Base-by-base conservation (phyloP, 2,329 filamentous ascomycete species). In the Aspergillus ustus region DNA sequence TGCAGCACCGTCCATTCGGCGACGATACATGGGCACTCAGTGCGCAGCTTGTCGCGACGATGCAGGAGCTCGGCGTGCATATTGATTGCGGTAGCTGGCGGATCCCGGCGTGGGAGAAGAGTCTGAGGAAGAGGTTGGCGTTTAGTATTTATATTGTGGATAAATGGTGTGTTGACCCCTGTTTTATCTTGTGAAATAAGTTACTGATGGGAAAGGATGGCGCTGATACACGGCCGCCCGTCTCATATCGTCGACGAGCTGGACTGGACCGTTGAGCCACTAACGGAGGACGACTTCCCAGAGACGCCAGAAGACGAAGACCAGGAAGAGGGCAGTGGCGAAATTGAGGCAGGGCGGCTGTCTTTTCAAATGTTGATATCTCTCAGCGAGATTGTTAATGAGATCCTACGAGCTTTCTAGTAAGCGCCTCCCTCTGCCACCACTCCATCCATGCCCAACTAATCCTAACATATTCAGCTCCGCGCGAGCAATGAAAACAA, bases 371-470 rank as follows among this genome's bases (percentile, higher is more conserved):
- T 54, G 52, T 29, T 54, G 15, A 54, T 54, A 13, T 54, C 52
- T 19, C 37, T 54, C 20, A 54, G 52, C 22, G 37, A 54, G 17
- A 54, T 45, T n/a, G 52, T 54, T 5, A 54, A 54, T 22, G 52
- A 54, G 52, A 54, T 54, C 34, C 37, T 54, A 11, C 52, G 52
- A 29, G 52, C 52, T 7, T 54, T 54, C 40, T 54, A 54, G 52
- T 54, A n/a, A 31, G 52, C 15, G 34, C 11, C n/a, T n/a, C n/a
- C n/a, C n/a, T n/a, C n/a, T n/a, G n/a, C n/a, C n/a, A n/a, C n/a
- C n/a, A n/a, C n/a, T n/a, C n/a, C n/a, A n/a, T n/a, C n/a, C n/a
- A n/a, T n/a, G n/a, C n/a, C n/a, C n/a, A n/a, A n/a, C n/a, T n/a
- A n/a, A n/a, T n/a, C n/a, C n/a, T n/a, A n/a, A n/a, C n/a, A n/a